These are phyloP conservation scores for Penicillium flavigenum DNA, from an alignment of 495 filamentous ascomycete genomes.

Conservation along the genomic window DNA sequence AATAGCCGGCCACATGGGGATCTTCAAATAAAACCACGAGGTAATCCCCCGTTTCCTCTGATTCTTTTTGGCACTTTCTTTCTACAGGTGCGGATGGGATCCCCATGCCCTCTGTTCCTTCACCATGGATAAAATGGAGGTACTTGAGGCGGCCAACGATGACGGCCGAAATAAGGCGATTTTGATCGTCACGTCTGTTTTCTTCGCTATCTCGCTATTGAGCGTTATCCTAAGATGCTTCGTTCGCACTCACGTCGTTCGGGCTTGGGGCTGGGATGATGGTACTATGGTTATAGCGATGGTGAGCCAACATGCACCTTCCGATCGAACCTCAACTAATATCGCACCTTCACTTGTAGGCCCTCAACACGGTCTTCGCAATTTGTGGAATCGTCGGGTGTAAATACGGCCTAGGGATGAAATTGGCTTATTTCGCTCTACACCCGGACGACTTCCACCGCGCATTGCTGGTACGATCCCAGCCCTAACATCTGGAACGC, in stretches of 20 bases:
- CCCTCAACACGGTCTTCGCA: conserved; percentile 29
- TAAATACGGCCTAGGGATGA: conserved; percentile 33
- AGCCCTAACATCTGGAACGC: not conserved
- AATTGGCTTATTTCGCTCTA: conserved; percentile 22
- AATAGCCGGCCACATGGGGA: conserved; percentile 18
- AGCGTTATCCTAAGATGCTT: conserved; percentile 32
- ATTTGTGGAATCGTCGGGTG: conserved; percentile 32
- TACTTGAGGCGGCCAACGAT: conserved; percentile 14
- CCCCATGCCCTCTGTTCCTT: conserved; percentile 5
- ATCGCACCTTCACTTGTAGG: conserved; percentile 4
- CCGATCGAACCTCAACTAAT: conserved; percentile 1
- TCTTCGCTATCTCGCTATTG: conserved; percentile 30
- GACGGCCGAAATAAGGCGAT: conserved; percentile 30
- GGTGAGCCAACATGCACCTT: conserved; percentile 17
- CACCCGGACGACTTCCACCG: conserved; percentile 22
- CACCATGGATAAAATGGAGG: conserved; percentile 15
- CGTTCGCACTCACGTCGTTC: conserved; percentile 33
- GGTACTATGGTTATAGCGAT: conserved; percentile 32
- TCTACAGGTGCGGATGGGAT: conserved; percentile 14
- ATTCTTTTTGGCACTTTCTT: conserved; percentile 1
- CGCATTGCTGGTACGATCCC: conserved; percentile 31
- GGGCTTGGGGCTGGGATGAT: conserved; percentile 39
- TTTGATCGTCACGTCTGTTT: conserved; percentile 31
- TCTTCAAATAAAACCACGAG: conserved; percentile 24
- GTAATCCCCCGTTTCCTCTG: not conserved